Evolutionary conservation across 164 flowering plant genomes (phyloP).

Genomic region (Aristolochia californica): DNA sequence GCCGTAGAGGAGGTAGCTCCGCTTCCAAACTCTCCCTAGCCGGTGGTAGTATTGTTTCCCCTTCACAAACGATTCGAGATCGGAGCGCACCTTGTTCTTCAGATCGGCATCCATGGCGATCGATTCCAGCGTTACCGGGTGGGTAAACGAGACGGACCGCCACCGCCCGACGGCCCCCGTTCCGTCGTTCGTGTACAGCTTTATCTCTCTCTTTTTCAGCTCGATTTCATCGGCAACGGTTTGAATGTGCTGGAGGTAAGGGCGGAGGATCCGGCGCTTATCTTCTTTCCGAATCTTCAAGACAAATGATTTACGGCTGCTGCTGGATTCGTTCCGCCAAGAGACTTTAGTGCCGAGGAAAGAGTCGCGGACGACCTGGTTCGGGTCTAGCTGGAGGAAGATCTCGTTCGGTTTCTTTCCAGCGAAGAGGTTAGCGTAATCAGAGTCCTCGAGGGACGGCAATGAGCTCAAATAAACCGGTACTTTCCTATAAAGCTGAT

Average conservation of each 20-base stretch:
- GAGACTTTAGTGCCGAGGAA: constrained; percentile 47
- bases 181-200: constrained; percentile 29
- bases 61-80: constrained; percentile 60
- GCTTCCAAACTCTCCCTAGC: constrained; percentile 77
- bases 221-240: constrained; percentile 49
- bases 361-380: constrained; percentile 37
- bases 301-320: constrained; percentile 19
- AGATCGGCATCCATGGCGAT: constrained; percentile 62
- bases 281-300: constrained; percentile 44
- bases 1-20: constrained; percentile 72
- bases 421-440: constrained; percentile 51
- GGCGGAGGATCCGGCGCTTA: constrained; percentile 50
- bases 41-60: constrained; percentile 64
- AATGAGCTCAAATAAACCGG: constrained; percentile 44
- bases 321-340: constrained; percentile 33
- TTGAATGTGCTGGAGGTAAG: constrained; percentile 68
- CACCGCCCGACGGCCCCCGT: constrained; percentile 30
- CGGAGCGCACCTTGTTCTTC: constrained; percentile 55
- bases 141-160: constrained; percentile 59
- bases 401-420: constrained; percentile 50
- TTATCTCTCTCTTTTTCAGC: constrained; percentile 31
- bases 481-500: constrained; percentile 45
- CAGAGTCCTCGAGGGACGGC: constrained; percentile 52
- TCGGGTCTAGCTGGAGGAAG: constrained; percentile 34
- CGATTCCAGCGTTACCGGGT: constrained; percentile 66